Conservation (phyloP, 345 rosid species). For the Rhodamnia argentea region DNA sequence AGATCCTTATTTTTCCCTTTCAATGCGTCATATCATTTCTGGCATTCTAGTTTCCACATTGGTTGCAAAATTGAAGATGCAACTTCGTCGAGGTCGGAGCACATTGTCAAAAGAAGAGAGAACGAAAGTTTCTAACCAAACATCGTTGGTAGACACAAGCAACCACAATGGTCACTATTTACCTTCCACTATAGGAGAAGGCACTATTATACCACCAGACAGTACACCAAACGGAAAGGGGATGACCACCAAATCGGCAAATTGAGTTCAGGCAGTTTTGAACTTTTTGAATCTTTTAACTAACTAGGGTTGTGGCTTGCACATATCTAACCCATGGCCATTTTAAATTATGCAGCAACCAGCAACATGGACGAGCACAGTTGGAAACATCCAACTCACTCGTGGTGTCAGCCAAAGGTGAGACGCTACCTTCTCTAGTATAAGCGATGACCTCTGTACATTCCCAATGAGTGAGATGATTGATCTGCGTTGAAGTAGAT, state of each 20-base stretch:
- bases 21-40: background rate
- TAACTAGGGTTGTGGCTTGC: background rate
- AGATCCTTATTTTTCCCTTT: background rate
- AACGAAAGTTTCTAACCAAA: background rate
- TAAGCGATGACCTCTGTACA: slow-evolving; percentile 82
- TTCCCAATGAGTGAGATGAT: slow-evolving; percentile 94
- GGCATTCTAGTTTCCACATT: background rate
- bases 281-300: background rate
- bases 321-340: background rate
- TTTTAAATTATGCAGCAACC: background rate
- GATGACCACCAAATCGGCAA: background rate
- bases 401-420: background rate
- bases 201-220: background rate
- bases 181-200: background rate
- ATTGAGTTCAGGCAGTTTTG: background rate
- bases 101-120: background rate
- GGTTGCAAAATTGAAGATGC: background rate
- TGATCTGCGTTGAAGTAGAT: slow-evolving; percentile 79
- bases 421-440: slow-evolving; percentile 72
- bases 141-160: background rate
- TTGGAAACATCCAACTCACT: background rate
- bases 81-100: background rate
- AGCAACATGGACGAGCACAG: background rate
- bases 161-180: background rate
- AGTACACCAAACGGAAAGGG: background rate